Base-by-base conservation (phyloP, 2,329 filamentous ascomycete species). In the Calycina herbarum region DNA sequence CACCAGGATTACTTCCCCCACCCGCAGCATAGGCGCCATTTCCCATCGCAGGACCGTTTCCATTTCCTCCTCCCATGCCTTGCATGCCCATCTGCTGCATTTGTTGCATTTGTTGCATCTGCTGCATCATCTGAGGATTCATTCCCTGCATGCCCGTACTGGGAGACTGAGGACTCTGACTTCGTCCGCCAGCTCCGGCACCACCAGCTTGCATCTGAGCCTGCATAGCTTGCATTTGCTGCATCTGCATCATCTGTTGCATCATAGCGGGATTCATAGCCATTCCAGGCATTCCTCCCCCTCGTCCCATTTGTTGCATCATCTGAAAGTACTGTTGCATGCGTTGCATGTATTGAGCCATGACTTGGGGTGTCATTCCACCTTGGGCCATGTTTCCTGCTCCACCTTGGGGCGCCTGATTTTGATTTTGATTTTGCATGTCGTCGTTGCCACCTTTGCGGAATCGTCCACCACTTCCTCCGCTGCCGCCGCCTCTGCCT, bases 311-410 rank as follows among this genome's bases (percentile, higher is more conserved):
- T 76, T 95, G 90, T 79, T 96, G 93, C 92, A 97, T 95, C 85
- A 97, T 89, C 65, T 89, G 84, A 78, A 97, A 96, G 79, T 96
- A 97, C 77, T 97, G 92, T 79, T 99, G 95, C 94, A 99, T 98
- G 59, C 94, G 88, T 78, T 97, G 93, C 88, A 95, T 96, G 80
- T 98, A 97, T 77, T 97, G 94, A 2, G 95, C 95, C 93, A 98
- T 97, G 82, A 96, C 89, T 75, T 97, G 93, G 0, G 94, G 94
- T 24, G 92, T 96, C 91, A 98, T 96, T 68, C 90, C 89, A 61
- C 83, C 77, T 77, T 75, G 80, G 78, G 64, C 76, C 78, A 69
- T 77, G 64, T 78, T 75, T 38, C 73, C 74, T 59, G 71, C 71
- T 61, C 69, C 70, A 45, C 68, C 71, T 64, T 74, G 71, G 29